phyloP scores from a whole-genome alignment of 805 yeast species.

The Candida saitoana region DNA sequence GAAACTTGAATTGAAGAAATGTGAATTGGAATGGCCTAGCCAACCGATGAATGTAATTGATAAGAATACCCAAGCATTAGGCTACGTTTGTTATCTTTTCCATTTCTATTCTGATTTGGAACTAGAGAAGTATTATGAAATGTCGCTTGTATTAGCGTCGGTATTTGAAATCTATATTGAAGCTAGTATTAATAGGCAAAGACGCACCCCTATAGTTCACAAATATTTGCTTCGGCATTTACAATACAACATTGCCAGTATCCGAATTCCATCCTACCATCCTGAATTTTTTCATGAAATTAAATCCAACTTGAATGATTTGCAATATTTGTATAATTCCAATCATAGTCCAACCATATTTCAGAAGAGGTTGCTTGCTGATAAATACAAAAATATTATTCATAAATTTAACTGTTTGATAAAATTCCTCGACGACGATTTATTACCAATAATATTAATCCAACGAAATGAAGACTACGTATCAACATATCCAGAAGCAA shows the following conservation, averaged over 20 bases:
- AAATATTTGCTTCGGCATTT: slow-evolving; percentile 9
- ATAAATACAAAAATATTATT: slow-evolving; percentile 5
- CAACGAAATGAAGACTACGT: slow-evolving; percentile 13
- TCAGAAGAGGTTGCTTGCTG: not conserved
- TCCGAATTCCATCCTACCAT: slow-evolving; percentile 22
- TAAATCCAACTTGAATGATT: slow-evolving; percentile 10
- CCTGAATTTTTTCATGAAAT: slow-evolving; percentile 19
- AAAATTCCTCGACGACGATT: slow-evolving; percentile 12
- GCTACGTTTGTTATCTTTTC: slow-evolving; percentile 1
- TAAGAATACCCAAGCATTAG: slow-evolving; percentile 1
- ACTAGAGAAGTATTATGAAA: slow-evolving; percentile 1
- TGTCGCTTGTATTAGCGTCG: not conserved
- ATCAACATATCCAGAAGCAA: slow-evolving; percentile 16
- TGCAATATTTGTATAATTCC: slow-evolving; percentile 11
- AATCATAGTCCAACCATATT: slow-evolving; percentile 2
- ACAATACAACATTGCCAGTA: slow-evolving; percentile 13
- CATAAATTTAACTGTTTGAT: slow-evolving; percentile 14
- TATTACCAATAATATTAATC: slow-evolving; percentile 15
- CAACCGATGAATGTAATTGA: not conserved
- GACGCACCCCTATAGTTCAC: slow-evolving; percentile 1
- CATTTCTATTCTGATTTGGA: slow-evolving; percentile 3
- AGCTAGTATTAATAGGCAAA: not conserved
- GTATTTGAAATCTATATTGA: not conserved
- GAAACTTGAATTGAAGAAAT: not conserved
- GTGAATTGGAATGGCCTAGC: not conserved